Conservation (phyloP, 2,329 filamentous ascomycete species). For the Exophiala alcalophila region DNA sequence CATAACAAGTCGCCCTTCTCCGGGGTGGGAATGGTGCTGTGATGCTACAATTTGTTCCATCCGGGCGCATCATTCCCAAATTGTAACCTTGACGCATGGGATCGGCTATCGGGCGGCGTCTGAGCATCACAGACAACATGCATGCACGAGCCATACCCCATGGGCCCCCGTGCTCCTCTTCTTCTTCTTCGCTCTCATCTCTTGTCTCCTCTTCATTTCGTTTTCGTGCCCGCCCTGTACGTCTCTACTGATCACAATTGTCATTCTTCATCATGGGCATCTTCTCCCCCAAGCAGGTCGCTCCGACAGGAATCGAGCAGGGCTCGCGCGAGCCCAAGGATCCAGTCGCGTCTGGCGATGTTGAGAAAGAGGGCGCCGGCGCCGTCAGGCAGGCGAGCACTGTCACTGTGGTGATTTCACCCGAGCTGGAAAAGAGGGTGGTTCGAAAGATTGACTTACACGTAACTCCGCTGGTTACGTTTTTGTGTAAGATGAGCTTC, state of each 20-base stretch:
- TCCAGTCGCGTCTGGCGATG: neutral
- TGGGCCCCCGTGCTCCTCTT: neutral
- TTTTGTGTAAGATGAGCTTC: slow-evolving; percentile 57
- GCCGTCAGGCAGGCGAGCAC: neutral
- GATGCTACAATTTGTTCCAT: too few relatives aligned
- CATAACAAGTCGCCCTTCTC: too few relatives aligned
- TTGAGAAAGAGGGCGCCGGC: slow-evolving; percentile 3
- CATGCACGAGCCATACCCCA: neutral
- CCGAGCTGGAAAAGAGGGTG: slow-evolving; percentile 41
- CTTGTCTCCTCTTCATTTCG: neutral
- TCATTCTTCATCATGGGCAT: slow-evolving; percentile 2
- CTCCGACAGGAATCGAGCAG: neutral
- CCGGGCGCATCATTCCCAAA: too few relatives aligned
- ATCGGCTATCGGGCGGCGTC: too few relatives aligned
- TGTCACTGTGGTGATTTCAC: slow-evolving; percentile 35
- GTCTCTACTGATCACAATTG: neutral
- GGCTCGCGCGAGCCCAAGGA: neutral
- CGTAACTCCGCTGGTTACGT: too few relatives aligned
- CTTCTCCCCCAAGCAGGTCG: neutral
- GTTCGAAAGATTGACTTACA: too few relatives aligned
- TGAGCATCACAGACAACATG: too few relatives aligned
- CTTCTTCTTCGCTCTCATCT: too few relatives aligned
- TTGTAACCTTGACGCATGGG: too few relatives aligned
- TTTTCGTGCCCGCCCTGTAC: neutral
- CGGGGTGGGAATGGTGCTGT: too few relatives aligned